A percentile compares a stretch with the other conserved stretches of the same genome.
These are phyloP conservation scores for Plenodomus tracheiphilus DNA, from an alignment of 2,329 filamentous ascomycete genomes.

Conservation along the genomic window DNA sequence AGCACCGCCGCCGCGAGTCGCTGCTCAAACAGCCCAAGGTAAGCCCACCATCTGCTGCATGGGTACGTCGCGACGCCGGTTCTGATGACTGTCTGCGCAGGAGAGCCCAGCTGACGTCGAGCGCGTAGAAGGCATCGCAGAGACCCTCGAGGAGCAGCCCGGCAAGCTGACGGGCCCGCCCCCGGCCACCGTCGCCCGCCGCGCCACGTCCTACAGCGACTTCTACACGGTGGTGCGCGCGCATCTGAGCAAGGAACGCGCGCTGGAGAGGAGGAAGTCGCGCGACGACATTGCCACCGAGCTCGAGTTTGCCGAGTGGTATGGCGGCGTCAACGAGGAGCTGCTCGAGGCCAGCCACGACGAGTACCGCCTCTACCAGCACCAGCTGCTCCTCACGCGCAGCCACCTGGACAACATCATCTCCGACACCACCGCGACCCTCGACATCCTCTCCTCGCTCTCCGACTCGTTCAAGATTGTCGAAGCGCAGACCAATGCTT, in stretches of 20 bases:
- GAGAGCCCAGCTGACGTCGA: conserved; percentile 58
- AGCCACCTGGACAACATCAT: conserved; percentile 80
- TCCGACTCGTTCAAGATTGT: conserved; percentile 87
- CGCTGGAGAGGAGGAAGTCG: conserved; percentile 42
- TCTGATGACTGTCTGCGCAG: conserved; percentile 53
- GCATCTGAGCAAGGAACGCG: conserved; percentile 58
- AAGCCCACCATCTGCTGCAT: conserved; percentile 45
- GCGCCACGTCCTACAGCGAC: conserved; percentile 78
- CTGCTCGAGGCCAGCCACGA: conserved; percentile 82
- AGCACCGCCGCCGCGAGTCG: conserved; percentile 69
- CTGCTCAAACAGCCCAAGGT: conserved; percentile 61
- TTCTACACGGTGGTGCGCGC: conserved; percentile 68
- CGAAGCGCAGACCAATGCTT: conserved; percentile 87
- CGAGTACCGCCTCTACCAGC: conserved; percentile 80
- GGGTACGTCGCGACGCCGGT: conserved; percentile 36
- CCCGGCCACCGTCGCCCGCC: conserved; percentile 64
- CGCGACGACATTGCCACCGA: conserved; percentile 57
- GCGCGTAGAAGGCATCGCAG: conserved; percentile 59
- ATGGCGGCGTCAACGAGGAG: conserved; percentile 63
- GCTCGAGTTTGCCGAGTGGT: conserved; percentile 63
- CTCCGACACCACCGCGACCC: conserved; percentile 72
- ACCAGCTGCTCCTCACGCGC: conserved; percentile 79
- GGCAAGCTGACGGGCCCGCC: conserved; percentile 64
- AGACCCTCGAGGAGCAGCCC: conserved; percentile 62
- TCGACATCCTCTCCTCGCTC: conserved; percentile 75